phyloP scores from a whole-genome alignment of 2,329 filamentous ascomycete genomes.

The Seiridium cupressi region DNA sequence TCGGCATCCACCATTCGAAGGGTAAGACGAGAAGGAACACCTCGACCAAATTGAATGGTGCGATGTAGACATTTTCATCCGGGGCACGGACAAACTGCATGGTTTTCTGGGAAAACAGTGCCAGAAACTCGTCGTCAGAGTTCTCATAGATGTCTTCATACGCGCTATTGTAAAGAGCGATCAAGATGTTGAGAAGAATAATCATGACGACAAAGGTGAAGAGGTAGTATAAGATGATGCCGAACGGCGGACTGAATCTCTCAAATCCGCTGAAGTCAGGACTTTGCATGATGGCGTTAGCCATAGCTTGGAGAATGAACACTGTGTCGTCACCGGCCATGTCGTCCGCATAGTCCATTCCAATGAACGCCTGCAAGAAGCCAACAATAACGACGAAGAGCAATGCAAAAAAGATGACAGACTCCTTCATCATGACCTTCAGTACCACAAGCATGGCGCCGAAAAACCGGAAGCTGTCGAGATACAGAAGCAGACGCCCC shows the following conservation, averaged over 20 bases:
- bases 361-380: constrained; percentile 93
- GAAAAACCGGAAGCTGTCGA: constrained; percentile 94
- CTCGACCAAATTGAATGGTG: constrained; percentile 92
- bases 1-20: constrained; percentile 95
- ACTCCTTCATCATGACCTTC: constrained; percentile 93
- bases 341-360: constrained; percentile 80
- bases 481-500: constrained; percentile 85
- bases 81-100: constrained; percentile 96
- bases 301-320: constrained; percentile 80
- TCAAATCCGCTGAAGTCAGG: constrained; percentile 91
- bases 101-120: constrained; percentile 88
- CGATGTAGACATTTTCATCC: constrained; percentile 97
- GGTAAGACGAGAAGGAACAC: constrained; percentile 75
- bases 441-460: constrained; percentile 97
- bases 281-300: constrained; percentile 86
- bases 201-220: constrained; percentile 97
- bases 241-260: constrained; percentile 87
- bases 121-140: constrained; percentile 92
- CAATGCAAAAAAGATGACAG: constrained; percentile 92
- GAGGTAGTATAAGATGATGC: constrained; percentile 92
- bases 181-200: constrained; percentile 89
- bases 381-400: constrained; percentile 79
- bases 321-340: constrained; percentile 65
- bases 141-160: constrained; percentile 95
- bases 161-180: constrained; percentile 94